Percentiles rank a stretch among this genome's conserved stretches.
Conservation (phyloP, 176 grass and related monocot genomes). For the bread wheat (Triticum aestivum) region DNA sequence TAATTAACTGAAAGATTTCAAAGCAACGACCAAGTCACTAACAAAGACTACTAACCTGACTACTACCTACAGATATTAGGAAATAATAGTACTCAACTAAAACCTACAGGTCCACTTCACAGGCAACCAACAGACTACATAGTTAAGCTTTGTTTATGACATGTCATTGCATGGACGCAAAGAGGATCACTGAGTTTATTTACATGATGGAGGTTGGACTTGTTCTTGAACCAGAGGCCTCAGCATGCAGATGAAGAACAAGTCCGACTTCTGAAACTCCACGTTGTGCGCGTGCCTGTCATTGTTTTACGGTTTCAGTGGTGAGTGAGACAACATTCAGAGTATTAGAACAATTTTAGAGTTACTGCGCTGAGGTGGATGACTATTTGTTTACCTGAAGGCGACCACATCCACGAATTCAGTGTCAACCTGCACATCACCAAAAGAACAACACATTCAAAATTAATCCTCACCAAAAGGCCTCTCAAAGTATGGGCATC, state of each 20-base stretch:
- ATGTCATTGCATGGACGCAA: too few species aligned
- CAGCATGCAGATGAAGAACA: constrained; percentile 99
- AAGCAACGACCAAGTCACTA: too few species aligned
- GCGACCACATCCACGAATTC: constrained; percentile 86
- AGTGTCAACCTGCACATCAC: constrained; percentile 64
- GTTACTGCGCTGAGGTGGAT: background rate
- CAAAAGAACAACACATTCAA: constrained; percentile 14
- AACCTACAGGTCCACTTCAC: too few species aligned
- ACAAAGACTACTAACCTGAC: too few species aligned
- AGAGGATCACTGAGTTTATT: too few species aligned
- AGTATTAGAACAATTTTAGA: background rate
- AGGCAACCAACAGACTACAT: too few species aligned
- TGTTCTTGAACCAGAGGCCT: constrained; percentile 33
- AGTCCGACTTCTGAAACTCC: constrained; percentile 90
- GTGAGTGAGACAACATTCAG: constrained; percentile 1
- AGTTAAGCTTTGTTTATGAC: too few species aligned
- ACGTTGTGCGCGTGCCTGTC: constrained; percentile 83
- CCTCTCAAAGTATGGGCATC: background rate
- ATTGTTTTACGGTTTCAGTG: too few species aligned
- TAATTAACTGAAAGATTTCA: too few species aligned
- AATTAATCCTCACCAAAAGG: background rate
- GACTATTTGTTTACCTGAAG: constrained; percentile 68
- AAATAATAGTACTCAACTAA: too few species aligned
- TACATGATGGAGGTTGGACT: too few species aligned
- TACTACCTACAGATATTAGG: too few species aligned